Evolutionary conservation across 768 basidiomycete species (phyloP).

Genomic region (Phylloporus sp.): DNA sequence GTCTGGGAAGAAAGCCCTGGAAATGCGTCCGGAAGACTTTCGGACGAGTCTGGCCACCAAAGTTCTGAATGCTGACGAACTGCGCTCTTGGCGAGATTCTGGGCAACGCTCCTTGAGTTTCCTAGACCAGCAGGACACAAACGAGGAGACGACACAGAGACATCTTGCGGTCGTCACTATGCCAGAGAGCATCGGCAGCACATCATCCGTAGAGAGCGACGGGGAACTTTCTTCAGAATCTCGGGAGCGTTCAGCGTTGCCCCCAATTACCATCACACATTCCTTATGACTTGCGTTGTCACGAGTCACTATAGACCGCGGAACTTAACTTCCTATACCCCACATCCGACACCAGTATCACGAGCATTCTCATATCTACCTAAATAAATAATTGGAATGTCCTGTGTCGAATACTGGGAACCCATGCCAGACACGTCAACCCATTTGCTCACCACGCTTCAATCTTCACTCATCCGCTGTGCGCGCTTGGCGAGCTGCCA

Average conservation of each 20-base stretch:
- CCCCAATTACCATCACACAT: constrained; percentile 44
- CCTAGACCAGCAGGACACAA: constrained; percentile 20
- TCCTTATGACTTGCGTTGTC: constrained; percentile 23
- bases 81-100: constrained; percentile 52
- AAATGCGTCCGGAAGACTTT: constrained; percentile 51
- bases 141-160: constrained; percentile 29
- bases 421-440: neutral
- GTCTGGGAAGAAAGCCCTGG: constrained; percentile 57
- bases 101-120: constrained; percentile 19
- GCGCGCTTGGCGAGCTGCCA: constrained; percentile 73
- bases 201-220: constrained; percentile 26
- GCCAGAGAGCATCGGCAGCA: constrained; percentile 13
- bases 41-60: constrained; percentile 47
- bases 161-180: constrained; percentile 15
- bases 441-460: constrained; percentile 14
- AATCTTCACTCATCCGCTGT: constrained; percentile 53
- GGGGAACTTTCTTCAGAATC: constrained; percentile 19
- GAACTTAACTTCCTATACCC: constrained; percentile 25
- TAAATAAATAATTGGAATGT: constrained; percentile 7
- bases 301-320: constrained; percentile 20
- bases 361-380: constrained; percentile 12
- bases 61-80: constrained; percentile 70
- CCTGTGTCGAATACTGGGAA: constrained; percentile 2
- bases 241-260: constrained; percentile 20
- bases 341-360: constrained; percentile 10